Evolutionary conservation across 768 basidiomycete genomes (phyloP).

Genomic region (Tylopilus rubrobrunneus): DNA sequence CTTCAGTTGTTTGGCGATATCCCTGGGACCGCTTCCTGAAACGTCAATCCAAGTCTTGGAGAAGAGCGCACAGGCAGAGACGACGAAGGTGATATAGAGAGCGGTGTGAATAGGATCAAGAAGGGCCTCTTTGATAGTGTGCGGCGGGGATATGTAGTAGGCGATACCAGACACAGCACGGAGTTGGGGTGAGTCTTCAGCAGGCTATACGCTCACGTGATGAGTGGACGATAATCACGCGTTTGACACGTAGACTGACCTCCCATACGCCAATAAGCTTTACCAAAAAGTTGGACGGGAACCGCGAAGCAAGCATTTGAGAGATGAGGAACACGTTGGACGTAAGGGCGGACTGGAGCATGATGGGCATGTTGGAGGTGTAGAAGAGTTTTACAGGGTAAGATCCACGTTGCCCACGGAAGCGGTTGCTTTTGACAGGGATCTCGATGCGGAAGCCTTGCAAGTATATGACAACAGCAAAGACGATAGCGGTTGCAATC

Average conservation of each 20-base stretch:
- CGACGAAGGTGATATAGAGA: slow-evolving; percentile 89
- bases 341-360: slow-evolving; percentile 92
- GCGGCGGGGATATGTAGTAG: slow-evolving; percentile 99
- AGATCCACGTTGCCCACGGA: slow-evolving; percentile 92
- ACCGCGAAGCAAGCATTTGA: slow-evolving; percentile 91
- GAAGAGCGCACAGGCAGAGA: slow-evolving; percentile 93
- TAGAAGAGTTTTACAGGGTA: slow-evolving; percentile 99
- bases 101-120: slow-evolving; percentile 92
- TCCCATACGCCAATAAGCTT: slow-evolving; percentile 96
- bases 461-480: slow-evolving; percentile 94
- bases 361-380: slow-evolving; percentile 99
- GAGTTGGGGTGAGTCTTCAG: slow-evolving; percentile 92
- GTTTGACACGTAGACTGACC: slow-evolving; percentile 44
- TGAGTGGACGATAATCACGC: background rate
- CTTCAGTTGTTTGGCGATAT: slow-evolving; percentile 97
- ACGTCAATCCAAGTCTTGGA: slow-evolving; percentile 99
- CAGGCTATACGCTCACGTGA: slow-evolving; percentile 52
- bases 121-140: slow-evolving; percentile 82
- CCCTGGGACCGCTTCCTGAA: slow-evolving; percentile 91
- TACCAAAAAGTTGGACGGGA: slow-evolving; percentile 89
- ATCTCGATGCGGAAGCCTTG: slow-evolving; percentile 99
- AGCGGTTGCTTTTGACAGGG: slow-evolving; percentile 93
- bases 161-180: slow-evolving; percentile 86
- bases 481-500: slow-evolving; percentile 86
- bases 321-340: slow-evolving; percentile 94